Base-by-base conservation (phyloP, 2,329 filamentous ascomycete genomes). In the Fusarium setosum region DNA sequence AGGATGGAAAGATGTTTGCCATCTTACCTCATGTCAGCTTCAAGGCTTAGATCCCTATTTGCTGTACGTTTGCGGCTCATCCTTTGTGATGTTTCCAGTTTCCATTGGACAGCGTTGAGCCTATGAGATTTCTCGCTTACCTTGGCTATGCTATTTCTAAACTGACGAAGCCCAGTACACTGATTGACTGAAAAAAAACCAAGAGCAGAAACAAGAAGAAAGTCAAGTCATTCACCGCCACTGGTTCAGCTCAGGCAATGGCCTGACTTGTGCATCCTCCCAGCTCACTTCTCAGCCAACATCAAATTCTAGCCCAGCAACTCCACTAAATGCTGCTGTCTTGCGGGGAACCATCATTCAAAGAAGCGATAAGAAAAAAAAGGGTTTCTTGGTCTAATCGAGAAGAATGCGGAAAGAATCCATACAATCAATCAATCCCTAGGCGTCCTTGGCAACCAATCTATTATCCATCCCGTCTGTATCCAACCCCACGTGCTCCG, bases 1-100 rank as follows among this genome's bases (percentile, higher is more conserved):
- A 49, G 34, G 20, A n/a, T 21, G 26, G 10, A 20, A 11, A 26
- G 23, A 10, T 26, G 24, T n/a, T 21, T 52, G 12, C 10, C 12
- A 37, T 37, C 51, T 54, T n/a, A 47, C 32, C 51, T 54, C 51
- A 45, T 47, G 51, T 54, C 50, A 54, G 50, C 29, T 45, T 6
- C 12, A 34, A 29, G 50, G 29, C 21, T 13, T 53, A 17, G 20
- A 40, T 53, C 17, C 18, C 18, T 17, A 31, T 6, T 9, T 37
- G 34, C 9, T 20, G 37, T 40, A 6, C 10, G 37, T 40, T 12
- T 35, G 26, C 37, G 15, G 37, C 24, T 20, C 38, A 20, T 15
- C 6, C 23, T 42, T 47, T 24, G 20, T 20, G 26, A 51, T 40
- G 23, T 38, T 24, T 51, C 35, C 10, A 20, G 10, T 17, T 29